These are phyloP conservation scores for Penicillium crustosum DNA, from an alignment of 2,329 filamentous ascomycete species.

Conservation along the genomic window DNA sequence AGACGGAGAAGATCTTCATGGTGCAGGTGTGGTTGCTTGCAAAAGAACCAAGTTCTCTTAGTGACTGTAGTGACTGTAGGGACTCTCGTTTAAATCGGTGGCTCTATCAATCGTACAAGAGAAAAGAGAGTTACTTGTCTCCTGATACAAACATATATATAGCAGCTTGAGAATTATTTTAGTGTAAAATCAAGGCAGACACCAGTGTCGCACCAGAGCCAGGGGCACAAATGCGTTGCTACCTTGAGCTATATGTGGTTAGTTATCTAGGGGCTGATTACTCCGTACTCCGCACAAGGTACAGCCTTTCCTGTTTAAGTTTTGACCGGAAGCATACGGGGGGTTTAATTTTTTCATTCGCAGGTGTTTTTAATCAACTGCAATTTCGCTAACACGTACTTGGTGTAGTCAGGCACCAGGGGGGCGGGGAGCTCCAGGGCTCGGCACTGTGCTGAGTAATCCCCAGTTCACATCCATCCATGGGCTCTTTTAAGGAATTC, in stretches of 20 bases:
- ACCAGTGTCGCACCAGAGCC: neutral
- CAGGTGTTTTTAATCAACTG: neutral
- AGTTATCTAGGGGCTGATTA: neutral
- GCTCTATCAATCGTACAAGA: neutral
- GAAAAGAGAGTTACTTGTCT: neutral
- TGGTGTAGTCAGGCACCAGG: neutral
- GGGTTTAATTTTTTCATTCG: neutral
- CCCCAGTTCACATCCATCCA: too few species aligned
- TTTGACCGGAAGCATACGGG: neutral
- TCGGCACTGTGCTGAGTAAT: neutral
- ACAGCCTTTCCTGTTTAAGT: neutral
- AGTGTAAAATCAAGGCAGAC: neutral
- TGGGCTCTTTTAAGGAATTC: too few species aligned
- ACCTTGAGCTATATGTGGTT: neutral
- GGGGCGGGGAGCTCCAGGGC: too few species aligned
- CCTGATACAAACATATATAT: neutral
- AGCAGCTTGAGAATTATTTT: neutral
- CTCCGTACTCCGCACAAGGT: neutral
- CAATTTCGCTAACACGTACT: neutral
- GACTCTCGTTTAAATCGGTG: neutral
- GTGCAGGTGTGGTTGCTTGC: neutral
- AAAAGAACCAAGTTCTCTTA: neutral
- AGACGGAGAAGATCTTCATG: conserved; percentile 2
- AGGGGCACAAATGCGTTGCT: neutral
- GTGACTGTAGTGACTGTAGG: neutral